Evolutionary conservation across 179 eudicot genomes (phyloP), one percentile per base, ranked within the genome.

Genomic region (Beta macrorhiza): DNA sequence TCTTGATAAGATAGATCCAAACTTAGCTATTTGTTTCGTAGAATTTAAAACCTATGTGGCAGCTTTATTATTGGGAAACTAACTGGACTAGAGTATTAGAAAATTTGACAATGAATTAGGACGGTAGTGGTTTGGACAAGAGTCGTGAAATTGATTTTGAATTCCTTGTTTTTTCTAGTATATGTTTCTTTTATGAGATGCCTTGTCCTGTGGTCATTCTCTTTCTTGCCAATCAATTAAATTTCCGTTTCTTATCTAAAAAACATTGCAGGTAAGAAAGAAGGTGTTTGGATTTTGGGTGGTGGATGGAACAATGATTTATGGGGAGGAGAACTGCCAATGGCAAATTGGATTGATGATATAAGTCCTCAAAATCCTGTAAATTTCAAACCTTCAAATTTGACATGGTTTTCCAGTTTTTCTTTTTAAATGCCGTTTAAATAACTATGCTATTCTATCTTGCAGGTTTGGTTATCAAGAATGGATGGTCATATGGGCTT

Each of bases 401-500:
- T 44, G 32, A 12, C 53, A 20, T 69, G 76, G 37, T 9, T 25
- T 82, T 67, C 14, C 62, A 80, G 25, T 69, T 68, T 76, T 70
- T 37, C 42, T 37, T 37, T 37, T 68, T 53, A 32, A 58, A 32
- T 44, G 72, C 61, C 56, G 14, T n/a, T 71, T 63, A 51, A 75
- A 42, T 72, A 20, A 55, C 44, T 51, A 44, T 32, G 37, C 69
- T 57, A 57, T 55, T 68, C 22, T 73, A 20, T 59, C 80, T 76
- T 86, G 77, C 85, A 95, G 99, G 93, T 92, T 22, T 96, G 97
- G 98, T 76, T 95, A 47, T 79, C 90, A 51, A 91, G 98, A 85
- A 88, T 90, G 96, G 99, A 93, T 91, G 97, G 99, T 80, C 99
- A 95, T 80, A 93, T 92, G 97, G 93, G 96, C 78, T 88, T 95